Conservation (phyloP, 306 rosid genomes). For the Canavalia gladiata region DNA sequence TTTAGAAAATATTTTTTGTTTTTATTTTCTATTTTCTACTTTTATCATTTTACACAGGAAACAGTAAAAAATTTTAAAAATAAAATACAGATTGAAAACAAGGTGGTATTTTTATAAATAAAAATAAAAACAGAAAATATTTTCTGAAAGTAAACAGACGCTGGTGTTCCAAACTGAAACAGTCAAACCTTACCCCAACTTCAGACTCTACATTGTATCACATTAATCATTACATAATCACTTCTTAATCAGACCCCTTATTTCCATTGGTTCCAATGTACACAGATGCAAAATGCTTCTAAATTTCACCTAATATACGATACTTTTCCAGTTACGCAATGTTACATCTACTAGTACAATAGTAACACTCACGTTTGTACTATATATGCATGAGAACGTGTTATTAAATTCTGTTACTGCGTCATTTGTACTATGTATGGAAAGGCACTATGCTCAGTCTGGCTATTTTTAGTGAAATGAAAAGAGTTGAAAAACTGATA, state of each 20-base stretch:
- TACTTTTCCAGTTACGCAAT: neutral
- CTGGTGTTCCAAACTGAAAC: constrained; percentile 10
- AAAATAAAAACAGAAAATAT: too few species aligned
- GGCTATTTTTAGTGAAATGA: neutral
- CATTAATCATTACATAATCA: constrained; percentile 13
- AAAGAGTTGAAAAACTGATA: neutral
- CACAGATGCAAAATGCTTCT: neutral
- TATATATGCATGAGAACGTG: neutral
- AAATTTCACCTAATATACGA: neutral
- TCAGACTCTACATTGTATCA: neutral
- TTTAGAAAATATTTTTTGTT: too few species aligned
- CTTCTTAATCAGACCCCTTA: neutral
- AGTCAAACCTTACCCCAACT: constrained; percentile 30
- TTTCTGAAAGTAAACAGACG: neutral
- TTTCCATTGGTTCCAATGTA: neutral
- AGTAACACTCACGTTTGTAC: too few species aligned
- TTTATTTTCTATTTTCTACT: too few species aligned
- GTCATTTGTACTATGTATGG: neutral
- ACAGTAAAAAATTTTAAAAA: too few species aligned
- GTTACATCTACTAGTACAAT: neutral
- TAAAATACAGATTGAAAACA: too few species aligned
- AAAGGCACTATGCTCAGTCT: constrained; percentile 11
- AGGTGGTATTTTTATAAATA: too few species aligned
- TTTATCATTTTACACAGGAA: too few species aligned
- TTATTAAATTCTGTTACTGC: neutral